Percentiles rank a stretch among this genome's conserved stretches.
Evolutionary conservation across 768 basidiomycete genomes (phyloP).

Genomic region (Leccinum olivaceopallidum): DNA sequence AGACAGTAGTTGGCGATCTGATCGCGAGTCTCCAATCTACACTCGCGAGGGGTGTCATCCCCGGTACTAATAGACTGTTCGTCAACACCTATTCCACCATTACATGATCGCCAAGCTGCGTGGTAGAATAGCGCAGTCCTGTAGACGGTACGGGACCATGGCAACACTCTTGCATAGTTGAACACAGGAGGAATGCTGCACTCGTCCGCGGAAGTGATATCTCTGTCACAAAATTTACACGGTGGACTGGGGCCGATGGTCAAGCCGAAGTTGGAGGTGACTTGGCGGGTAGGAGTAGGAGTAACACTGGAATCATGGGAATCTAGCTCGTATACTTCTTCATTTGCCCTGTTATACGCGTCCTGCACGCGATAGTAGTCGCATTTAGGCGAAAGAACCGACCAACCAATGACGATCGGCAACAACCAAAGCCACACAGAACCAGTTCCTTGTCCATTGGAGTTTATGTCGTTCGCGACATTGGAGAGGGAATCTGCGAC

Average conservation of each 20-base stretch:
- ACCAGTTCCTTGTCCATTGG: slow-evolving; percentile 39
- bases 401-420: not conserved
- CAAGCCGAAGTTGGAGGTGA: not conserved
- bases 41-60: not conserved
- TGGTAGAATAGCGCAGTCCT: no score
- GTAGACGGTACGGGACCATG: not conserved
- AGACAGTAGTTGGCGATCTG: slow-evolving; percentile 22
- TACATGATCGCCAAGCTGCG: no score
- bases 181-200: not conserved
- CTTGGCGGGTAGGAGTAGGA: not conserved
- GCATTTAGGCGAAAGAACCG: not conserved
- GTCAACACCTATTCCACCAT: not conserved
- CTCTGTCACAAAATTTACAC: not conserved
- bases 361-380: slow-evolving; percentile 21
- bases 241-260: not conserved
- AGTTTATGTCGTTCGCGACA: slow-evolving; percentile 23
- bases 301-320: not conserved
- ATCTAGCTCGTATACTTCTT: not conserved
- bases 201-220: slow-evolving; percentile 1
- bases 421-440: slow-evolving; percentile 42
- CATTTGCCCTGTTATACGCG: slow-evolving; percentile 12
- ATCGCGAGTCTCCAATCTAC: not conserved
- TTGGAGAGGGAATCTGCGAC: slow-evolving; percentile 5
- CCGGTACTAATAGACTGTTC: not conserved
- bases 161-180: not conserved